Conservation (phyloP, 495 filamentous ascomycete species). For the Trypethelium eluteriae region DNA sequence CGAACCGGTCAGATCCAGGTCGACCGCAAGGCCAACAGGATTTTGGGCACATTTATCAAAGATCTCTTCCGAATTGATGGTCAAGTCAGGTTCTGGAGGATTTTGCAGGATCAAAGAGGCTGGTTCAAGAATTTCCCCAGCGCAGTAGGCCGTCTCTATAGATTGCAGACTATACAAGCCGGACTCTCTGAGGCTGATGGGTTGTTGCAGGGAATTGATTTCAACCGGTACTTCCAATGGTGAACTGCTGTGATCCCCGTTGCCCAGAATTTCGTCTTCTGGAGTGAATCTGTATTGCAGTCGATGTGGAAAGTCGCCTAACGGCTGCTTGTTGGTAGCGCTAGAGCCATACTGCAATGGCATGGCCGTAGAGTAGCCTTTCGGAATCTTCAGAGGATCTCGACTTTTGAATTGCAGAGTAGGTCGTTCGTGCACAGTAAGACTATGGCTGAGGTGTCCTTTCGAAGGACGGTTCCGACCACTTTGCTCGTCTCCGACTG, state of each 20-base stretch:
- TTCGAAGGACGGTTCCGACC: slow-evolving; percentile 50
- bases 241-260: slow-evolving; percentile 51
- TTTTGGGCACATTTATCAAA: slow-evolving; percentile 91
- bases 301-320: slow-evolving; percentile 49
- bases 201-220: slow-evolving; percentile 42
- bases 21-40: slow-evolving; percentile 79
- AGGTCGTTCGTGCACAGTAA: slow-evolving; percentile 82
- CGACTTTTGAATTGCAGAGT: slow-evolving; percentile 56
- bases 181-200: slow-evolving; percentile 45
- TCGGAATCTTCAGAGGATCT: slow-evolving; percentile 72
- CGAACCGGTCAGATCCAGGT: slow-evolving; percentile 79
- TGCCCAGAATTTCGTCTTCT: slow-evolving; percentile 53
- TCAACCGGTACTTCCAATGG: not conserved
- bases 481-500: slow-evolving; percentile 55
- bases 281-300: slow-evolving; percentile 64
- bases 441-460: slow-evolving; percentile 61
- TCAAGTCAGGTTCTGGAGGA: slow-evolving; percentile 75
- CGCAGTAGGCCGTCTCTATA: slow-evolving; percentile 69
- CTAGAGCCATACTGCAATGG: slow-evolving; percentile 57
- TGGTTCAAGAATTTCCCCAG: slow-evolving; percentile 83
- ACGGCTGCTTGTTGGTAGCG: slow-evolving; percentile 47
- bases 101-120: slow-evolving; percentile 84
- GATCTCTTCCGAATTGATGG: slow-evolving; percentile 66
- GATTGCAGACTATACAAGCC: slow-evolving; percentile 79
- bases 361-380: slow-evolving; percentile 58